A percentile compares a stretch with the other conserved stretches of the same genome.
These are phyloP conservation scores for Viridothelium virens DNA, from an alignment of 495 filamentous ascomycete genomes.

Conservation along the genomic window DNA sequence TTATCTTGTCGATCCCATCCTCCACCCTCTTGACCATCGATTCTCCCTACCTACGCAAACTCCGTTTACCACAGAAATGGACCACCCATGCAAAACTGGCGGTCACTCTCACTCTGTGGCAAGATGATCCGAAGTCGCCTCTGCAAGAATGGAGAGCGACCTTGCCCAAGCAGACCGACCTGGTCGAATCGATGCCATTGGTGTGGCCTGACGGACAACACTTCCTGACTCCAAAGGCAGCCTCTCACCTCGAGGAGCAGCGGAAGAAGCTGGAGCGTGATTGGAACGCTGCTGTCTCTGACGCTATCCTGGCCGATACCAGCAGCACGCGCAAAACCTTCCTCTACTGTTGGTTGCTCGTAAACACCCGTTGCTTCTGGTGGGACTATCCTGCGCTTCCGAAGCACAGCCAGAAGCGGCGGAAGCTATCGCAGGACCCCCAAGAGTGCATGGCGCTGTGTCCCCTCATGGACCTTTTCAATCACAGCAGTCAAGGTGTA, in stretches of 20 bases:
- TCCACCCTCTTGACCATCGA: conserved; percentile 52
- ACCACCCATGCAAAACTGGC: conserved; percentile 66
- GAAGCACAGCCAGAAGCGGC: conserved; percentile 40
- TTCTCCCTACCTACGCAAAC: conserved; percentile 47
- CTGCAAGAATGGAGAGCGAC: conserved; percentile 54
- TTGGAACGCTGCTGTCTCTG: conserved; percentile 36
- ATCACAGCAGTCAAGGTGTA: conserved; percentile 55
- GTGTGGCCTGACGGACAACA: conserved; percentile 53
- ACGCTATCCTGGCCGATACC: conserved; percentile 14
- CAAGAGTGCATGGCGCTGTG: conserved; percentile 65
- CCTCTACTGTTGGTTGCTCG: conserved; percentile 65
- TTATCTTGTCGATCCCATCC: conserved; percentile 54
- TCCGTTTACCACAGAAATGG: conserved; percentile 29
- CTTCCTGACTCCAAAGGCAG: conserved; percentile 39
- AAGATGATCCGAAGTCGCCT: conserved; percentile 27
- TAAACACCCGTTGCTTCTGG: conserved; percentile 77
- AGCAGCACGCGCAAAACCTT: conserved; percentile 36
- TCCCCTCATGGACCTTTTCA: conserved; percentile 82
- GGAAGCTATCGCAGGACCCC: conserved; percentile 40
- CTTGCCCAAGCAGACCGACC: conserved; percentile 52
- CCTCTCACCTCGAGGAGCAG: conserved; percentile 51
- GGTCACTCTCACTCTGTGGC: conserved; percentile 55
- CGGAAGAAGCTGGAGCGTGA: conserved; percentile 54
- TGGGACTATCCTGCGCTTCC: conserved; percentile 38
- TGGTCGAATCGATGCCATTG: conserved; percentile 57